Conservation (phyloP, 768 basidiomycete species). For the Tricholoma flavovirens region DNA sequence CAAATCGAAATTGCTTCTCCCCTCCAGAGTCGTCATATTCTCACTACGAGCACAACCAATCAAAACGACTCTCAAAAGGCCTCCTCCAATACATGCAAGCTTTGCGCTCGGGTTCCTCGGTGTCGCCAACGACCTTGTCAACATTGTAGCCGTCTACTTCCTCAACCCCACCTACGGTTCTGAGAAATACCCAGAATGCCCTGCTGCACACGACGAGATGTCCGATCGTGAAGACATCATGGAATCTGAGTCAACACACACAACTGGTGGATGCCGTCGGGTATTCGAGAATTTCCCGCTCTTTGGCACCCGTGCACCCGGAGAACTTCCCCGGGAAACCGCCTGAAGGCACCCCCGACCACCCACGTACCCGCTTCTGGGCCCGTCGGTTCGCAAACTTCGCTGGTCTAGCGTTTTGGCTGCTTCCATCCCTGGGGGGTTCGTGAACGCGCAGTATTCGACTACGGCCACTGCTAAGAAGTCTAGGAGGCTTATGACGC, state of each 20-base stretch:
- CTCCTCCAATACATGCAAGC: constrained; percentile 20
- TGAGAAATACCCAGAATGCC: constrained; percentile 23
- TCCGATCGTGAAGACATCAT: not conserved
- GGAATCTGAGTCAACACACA: not conserved
- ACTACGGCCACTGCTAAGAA: constrained; percentile 8
- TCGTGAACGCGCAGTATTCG: constrained; percentile 21
- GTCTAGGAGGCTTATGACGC: constrained; percentile 15
- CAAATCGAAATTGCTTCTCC: no score
- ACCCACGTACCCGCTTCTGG: constrained; percentile 21
- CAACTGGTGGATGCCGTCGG: no score
- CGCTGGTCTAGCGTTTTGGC: constrained; percentile 24
- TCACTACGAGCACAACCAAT: constrained; percentile 5
- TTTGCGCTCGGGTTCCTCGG: constrained; percentile 29
- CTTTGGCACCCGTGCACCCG: constrained; percentile 1
- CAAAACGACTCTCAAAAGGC: constrained; percentile 3
- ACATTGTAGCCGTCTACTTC: constrained; percentile 31
- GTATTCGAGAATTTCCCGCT: not conserved
- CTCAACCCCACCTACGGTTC: constrained; percentile 34
- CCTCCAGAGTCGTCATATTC: constrained; percentile 6
- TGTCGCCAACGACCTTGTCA: constrained; percentile 29
- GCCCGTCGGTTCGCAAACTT: constrained; percentile 25
- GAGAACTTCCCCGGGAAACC: constrained; percentile 16
- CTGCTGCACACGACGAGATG: constrained; percentile 19
- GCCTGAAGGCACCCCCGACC: constrained; percentile 24
- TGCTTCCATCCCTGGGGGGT: constrained; percentile 24